Conservation (phyloP, 108 stramenopile species). For the Nannochloropsis salina region DNA sequence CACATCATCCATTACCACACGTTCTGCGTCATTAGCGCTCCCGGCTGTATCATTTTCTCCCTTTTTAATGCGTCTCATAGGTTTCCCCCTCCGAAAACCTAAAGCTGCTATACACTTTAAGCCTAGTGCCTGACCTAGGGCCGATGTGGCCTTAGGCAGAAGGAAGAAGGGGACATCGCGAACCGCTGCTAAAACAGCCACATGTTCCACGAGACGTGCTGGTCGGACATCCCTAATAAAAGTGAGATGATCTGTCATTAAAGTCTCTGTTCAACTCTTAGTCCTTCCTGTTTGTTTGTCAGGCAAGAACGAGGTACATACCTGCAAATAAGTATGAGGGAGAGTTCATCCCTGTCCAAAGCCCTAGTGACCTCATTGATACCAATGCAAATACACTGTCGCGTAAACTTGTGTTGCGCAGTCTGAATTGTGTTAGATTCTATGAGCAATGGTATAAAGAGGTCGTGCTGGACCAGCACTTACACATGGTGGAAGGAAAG, state of each 20-base stretch:
- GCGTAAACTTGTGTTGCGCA: background rate
- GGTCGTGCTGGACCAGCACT: too few relatives aligned
- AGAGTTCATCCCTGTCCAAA: background rate
- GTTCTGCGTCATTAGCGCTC: background rate
- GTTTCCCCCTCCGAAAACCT: background rate
- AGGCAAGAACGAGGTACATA: background rate
- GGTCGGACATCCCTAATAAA: background rate
- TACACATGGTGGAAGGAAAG: too few relatives aligned
- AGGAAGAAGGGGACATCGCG: constrained; percentile 8
- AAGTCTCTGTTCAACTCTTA: background rate
- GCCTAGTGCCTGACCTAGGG: background rate
- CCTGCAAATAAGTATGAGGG: background rate
- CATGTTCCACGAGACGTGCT: background rate
- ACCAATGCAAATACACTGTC: background rate
- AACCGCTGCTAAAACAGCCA: background rate
- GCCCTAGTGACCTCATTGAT: background rate
- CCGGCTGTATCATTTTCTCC: background rate
- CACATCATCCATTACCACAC: background rate
- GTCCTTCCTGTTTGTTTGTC: too few relatives aligned
- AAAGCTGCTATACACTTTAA: background rate
- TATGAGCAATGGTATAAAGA: too few relatives aligned
- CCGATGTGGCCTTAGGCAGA: background rate
- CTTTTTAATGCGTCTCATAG: background rate
- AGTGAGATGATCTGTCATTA: background rate
- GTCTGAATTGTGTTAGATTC: background rate